A percentile compares a stretch with the other conserved stretches of the same genome.
phyloP scores from a whole-genome alignment of 352 stramenopile species.

The Pythium apleroticum region DNA sequence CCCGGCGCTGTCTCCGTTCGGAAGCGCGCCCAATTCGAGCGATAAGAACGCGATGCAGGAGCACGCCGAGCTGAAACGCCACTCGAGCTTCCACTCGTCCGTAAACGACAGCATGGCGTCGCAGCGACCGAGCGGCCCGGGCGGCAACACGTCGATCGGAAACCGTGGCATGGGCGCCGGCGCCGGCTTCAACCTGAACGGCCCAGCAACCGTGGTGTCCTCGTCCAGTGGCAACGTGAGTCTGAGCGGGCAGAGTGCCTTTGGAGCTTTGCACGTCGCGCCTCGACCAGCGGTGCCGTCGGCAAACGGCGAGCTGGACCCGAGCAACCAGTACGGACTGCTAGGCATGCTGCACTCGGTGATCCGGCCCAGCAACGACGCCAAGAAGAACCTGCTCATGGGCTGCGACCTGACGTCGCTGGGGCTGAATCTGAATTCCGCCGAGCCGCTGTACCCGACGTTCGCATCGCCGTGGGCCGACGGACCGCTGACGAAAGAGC shows the following conservation, averaged over 20 bases:
- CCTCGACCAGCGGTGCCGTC: constrained; percentile 23
- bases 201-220: not conserved
- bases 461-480: constrained; percentile 84
- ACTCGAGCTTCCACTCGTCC: constrained; percentile 72
- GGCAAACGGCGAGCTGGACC: constrained; percentile 52
- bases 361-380: constrained; percentile 63
- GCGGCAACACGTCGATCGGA: constrained; percentile 61
- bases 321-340: constrained; percentile 76
- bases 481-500: constrained; percentile 71
- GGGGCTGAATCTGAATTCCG: constrained; percentile 81
- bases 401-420: constrained; percentile 81
- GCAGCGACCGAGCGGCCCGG: constrained; percentile 38
- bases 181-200: constrained; percentile 5
- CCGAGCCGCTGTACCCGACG: constrained; percentile 79
- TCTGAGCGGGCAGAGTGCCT: constrained; percentile 51
- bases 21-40: constrained; percentile 28
- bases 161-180: constrained; percentile 32
- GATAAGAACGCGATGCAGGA: constrained; percentile 55
- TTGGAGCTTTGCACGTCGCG: constrained; percentile 52
- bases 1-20: constrained; percentile 75
- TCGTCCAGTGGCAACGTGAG: constrained; percentile 38
- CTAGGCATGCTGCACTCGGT: constrained; percentile 81
- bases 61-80: constrained; percentile 54
- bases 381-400: constrained; percentile 77
- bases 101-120: constrained; percentile 60